Evolutionary conservation across 768 basidiomycete species (phyloP), one percentile per base, ranked within the genome.

Genomic region (Xerocomellus intermedius): DNA sequence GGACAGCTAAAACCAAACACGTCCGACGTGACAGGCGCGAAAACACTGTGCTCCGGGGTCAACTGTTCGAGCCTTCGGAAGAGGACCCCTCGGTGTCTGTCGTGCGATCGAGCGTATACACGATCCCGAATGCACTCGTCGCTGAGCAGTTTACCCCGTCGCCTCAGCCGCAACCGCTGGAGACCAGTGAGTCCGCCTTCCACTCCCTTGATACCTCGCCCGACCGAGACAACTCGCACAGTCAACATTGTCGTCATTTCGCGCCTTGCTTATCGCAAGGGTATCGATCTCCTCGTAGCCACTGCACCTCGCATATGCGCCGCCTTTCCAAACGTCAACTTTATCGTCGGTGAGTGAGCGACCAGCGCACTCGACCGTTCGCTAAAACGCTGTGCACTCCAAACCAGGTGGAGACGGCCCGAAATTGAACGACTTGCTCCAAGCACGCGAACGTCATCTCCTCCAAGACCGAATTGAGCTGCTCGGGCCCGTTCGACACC

Each of bases 181-280:
- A 86, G 12, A 83, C 71, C 39, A 87, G 90, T 91, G 61, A 66
- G 60, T 63, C 33, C 22, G 2, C 19, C 22, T 8, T 32, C 5
- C 22, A 5, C 4, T 1, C 5, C 24, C 14, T 12, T 5, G 3
- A 2, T 22, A 4, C 17, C 24, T 17, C n/a, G 2, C 4, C 16
- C 8, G 28, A 47, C 24, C 8, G 26, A 33, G 32, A 26, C 6
- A 24, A 37, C 33, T 1, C 9, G 7, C 28, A 4, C 64, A 96
- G 95, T 98, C 53, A 97, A 89, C 3, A 91, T 99, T 42, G 86
- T 99, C 4, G 84, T 97, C 13, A 71, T 99, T 12, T 93, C 94
- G 2, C 85, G 97, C 14, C 76, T 98, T 30, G 93, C 90, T 0
- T 98, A 98, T 65, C 83, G 97, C 46, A 99, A 98, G 75, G 97